Percentiles rank a stretch among this genome's conserved stretches.
phyloP scores from a whole-genome alignment of 2,329 filamentous ascomycete species.

The Penicillium sp. region DNA sequence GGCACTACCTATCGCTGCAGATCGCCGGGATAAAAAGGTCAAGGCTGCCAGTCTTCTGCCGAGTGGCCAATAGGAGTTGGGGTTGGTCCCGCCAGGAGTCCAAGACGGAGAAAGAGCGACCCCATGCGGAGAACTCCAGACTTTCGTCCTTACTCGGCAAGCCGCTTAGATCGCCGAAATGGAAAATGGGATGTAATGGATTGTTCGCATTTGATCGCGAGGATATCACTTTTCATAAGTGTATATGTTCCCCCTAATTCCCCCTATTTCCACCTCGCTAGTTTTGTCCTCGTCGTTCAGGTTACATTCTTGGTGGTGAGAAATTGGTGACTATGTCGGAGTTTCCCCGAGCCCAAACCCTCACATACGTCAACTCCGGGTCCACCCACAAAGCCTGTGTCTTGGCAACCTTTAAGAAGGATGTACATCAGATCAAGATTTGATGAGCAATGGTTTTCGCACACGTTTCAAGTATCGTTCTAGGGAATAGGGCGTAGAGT shows the following conservation, averaged over 20 bases:
- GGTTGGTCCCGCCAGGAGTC: not conserved
- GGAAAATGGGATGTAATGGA: not conserved
- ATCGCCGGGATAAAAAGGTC: not conserved
- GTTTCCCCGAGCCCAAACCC: not conserved
- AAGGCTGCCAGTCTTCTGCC: not conserved
- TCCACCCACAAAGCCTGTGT: too few relatives aligned
- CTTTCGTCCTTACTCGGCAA: not conserved
- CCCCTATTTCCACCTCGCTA: too few relatives aligned
- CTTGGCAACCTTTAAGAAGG: too few relatives aligned
- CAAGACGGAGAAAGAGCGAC: not conserved
- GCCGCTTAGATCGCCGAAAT: not conserved
- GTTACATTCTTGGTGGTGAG: not conserved
- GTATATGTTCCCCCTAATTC: too few relatives aligned
- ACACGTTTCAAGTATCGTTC: too few relatives aligned
- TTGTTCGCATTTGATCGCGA: not conserved
- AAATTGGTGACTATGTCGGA: not conserved
- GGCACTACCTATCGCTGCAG: not conserved
- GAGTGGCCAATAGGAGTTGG: not conserved
- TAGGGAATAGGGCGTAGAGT: too few relatives aligned
- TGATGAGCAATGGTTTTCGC: too few relatives aligned
- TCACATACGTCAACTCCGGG: too few relatives aligned
- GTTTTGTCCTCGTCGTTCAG: not conserved
- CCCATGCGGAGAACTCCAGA: not conserved
- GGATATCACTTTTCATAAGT: fast-evolving
- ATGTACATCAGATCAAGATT: too few relatives aligned